Conservation (phyloP, 2,329 filamentous ascomycete genomes). For the Colletotrichum noveboracense region DNA sequence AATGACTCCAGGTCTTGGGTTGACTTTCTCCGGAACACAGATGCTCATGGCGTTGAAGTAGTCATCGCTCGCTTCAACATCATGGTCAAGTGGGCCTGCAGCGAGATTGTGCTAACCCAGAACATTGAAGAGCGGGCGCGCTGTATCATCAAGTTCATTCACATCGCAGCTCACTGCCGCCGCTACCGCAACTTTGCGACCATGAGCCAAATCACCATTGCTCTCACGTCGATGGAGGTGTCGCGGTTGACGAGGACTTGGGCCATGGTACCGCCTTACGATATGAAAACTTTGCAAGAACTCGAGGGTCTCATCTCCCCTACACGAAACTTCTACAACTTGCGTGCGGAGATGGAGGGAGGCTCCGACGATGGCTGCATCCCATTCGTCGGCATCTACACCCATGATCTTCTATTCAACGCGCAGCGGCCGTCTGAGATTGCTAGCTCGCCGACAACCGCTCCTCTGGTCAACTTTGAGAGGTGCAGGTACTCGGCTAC, state of each 20-base stretch:
- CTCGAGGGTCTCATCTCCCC: constrained; percentile 78
- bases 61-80: constrained; percentile 88
- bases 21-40: constrained; percentile 75
- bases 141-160: constrained; percentile 81
- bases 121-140: constrained; percentile 74
- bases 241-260: constrained; percentile 73
- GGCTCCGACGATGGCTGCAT: constrained; percentile 74
- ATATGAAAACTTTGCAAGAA: constrained; percentile 69
- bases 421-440: constrained; percentile 79
- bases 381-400: constrained; percentile 84
- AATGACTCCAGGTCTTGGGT: constrained; percentile 79
- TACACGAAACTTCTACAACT: constrained; percentile 76
- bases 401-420: constrained; percentile 83
- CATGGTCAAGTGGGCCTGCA: constrained; percentile 86
- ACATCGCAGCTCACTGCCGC: constrained; percentile 79
- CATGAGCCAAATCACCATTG: constrained; percentile 80
- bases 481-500: constrained; percentile 76
- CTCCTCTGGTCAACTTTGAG: constrained; percentile 83
- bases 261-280: constrained; percentile 69
- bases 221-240: constrained; percentile 76
- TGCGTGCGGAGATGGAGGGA: constrained; percentile 82
- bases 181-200: constrained; percentile 83
- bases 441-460: constrained; percentile 67
- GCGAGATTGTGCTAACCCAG: constrained; percentile 78
- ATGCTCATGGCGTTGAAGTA: constrained; percentile 79